A percentile compares a stretch with the other conserved stretches of the same genome.
These are phyloP conservation scores for Dalbergia cochinchinensis DNA, from an alignment of 306 rosid genomes.

Conservation along the genomic window DNA sequence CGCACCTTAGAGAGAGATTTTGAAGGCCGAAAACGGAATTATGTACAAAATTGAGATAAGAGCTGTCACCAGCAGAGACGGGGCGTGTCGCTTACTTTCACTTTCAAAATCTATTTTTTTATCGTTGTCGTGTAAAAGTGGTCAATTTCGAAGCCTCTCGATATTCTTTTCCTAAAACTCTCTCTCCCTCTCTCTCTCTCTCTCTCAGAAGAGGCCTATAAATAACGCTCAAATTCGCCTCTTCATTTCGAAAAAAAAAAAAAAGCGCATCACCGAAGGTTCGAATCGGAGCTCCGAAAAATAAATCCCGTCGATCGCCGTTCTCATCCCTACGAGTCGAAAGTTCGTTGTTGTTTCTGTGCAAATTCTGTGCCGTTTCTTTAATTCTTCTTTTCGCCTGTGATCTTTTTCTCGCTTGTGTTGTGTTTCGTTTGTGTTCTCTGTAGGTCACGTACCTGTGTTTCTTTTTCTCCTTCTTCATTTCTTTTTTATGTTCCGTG, in stretches of 20 bases:
- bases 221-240: constrained; percentile 34
- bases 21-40: background rate
- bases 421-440: background rate
- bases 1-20: constrained; percentile 1
- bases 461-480: background rate
- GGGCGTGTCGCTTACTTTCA: background rate
- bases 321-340: constrained; percentile 19
- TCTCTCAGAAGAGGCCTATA: background rate
- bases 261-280: background rate
- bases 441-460: constrained; percentile 44
- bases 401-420: background rate
- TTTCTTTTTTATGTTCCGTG: background rate
- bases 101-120: background rate
- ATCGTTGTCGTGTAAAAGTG: background rate
- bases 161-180: background rate
- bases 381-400: background rate
- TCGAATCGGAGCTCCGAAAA: constrained; percentile 41
- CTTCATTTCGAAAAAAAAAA: too few relatives aligned
- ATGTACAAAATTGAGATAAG: background rate
- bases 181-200: too few relatives aligned
- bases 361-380: constrained; percentile 33
- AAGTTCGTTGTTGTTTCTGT: constrained; percentile 59
- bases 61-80: constrained; percentile 33
- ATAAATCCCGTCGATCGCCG: background rate
- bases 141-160: constrained; percentile 56